Base-by-base conservation (phyloP, 371 early-diverging fungal genomes). In the Mucor ambiguus region DNA sequence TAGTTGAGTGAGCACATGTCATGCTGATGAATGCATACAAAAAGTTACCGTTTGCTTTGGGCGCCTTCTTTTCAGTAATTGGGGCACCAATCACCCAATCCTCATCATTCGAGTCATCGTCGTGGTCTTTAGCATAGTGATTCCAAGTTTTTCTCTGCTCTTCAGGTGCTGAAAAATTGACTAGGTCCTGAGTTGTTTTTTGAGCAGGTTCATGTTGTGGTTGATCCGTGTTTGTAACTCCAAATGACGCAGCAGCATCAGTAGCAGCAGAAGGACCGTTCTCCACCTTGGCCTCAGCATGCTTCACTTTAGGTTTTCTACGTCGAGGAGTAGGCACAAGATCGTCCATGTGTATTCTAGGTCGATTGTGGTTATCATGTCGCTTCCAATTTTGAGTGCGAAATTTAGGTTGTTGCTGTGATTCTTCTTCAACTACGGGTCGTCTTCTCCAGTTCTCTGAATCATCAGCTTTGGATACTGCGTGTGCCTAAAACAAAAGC, bases 381-480 rank as follows among this genome's bases (percentile, higher is more conserved):
- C 46, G n/a, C 11, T 9, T 22, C 46, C 46, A 46, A 9, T 46
- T 46, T 10, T 46, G 46, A 1, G 10, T 46, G 5, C 41, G 41
- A 41, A 41, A 18, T 16, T 3, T 18, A 18, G 41, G 41, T 3
- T 7, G 22, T 28, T 22, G 52, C n/a, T 10, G 28, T 26, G 28
- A 16, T 28, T 26, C 26, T 0, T 26, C 54, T 26, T 12, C 18
- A 54, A 29, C 29, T 18, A 26, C 29, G 3, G 26, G 54, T 2
- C 29, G 11, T 54, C 54, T 54, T 54, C 54, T 54, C 54, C 54
- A 54, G 28, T 54, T 54, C 4, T 54, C 54, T 54, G 28, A 54
- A 16, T 29, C 29, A 26, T 54, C 54, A 12, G 54, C 54, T 16
- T 54, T 54, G 14, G 54, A 54, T 6, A 5, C 14, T 26, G 29